Evolutionary conservation across 2,329 filamentous ascomycete species (phyloP), one percentile per base, ranked within the genome.

Genomic region (Uncinocarpus reesii): DNA sequence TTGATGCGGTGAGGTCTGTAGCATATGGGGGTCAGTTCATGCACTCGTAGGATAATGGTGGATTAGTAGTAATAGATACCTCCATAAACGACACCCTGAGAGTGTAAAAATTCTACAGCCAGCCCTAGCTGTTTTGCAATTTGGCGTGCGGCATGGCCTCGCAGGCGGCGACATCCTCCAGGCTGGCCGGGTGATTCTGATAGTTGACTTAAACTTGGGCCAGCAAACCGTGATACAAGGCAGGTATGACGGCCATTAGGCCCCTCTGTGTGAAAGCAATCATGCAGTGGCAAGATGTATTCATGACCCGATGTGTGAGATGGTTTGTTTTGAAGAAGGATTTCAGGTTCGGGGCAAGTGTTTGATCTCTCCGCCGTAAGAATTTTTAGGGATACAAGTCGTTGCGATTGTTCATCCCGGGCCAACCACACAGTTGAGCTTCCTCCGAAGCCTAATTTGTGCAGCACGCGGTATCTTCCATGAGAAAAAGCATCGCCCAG

Each of bases 161-260:
- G n/a, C 7, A 44, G 24, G 20, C 42, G 20, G n/a, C 32, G 31
- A 16, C 38, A 29, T n/a, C 43, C 47, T 24, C 20, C n/a, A 24
- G 28, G 21, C 20, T 38, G 16, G 11, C 38, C 42, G 18, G 42
- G 46, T 13, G n/a, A 18, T 5, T 41, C 23, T 18, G 48, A 50
- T 21, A 48, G n/a, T n/a, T 43, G 7, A 11, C 26, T 13, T 8
- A 51, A 7, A 42, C 42, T 53, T 7, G 36, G 47, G 7, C 49
- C 52, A 34, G 38, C 29, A 28, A 54, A 32, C 21, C 7, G 18
- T 7, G 23, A 49, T 42, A 53, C 49, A 0, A 73, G 55, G 53
- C 70, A 74, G n/a, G 60, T 53, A 52, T 75, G 71, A 2, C 26
- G 58, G 8, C 71, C 69, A 56, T 74, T 74, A 5, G 69, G 69